phyloP scores from a whole-genome alignment of 2,329 filamentous ascomycete species.

The Hypoxylon sp. region DNA sequence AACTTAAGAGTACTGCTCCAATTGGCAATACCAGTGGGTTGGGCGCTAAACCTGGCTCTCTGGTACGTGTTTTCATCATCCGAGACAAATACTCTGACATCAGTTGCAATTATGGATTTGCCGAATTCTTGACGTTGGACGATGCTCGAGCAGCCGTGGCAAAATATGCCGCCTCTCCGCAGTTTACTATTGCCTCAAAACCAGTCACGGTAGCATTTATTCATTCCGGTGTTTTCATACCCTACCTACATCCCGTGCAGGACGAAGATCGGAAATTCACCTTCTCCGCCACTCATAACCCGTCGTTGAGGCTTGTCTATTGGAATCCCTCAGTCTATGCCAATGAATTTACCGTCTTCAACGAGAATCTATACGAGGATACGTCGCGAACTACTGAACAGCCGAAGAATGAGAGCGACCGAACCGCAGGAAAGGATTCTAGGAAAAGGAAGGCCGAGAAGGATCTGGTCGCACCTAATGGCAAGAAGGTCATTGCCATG shows the following conservation, averaged over 20 bases:
- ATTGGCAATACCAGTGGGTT: slow-evolving; percentile 69
- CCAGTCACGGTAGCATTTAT: slow-evolving; percentile 80
- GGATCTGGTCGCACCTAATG: slow-evolving; percentile 53
- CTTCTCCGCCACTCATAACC: slow-evolving; percentile 78
- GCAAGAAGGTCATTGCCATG: slow-evolving; percentile 67
- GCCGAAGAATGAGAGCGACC: slow-evolving; percentile 53
- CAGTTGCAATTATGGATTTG: slow-evolving; percentile 86
- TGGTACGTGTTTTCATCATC: slow-evolving; percentile 82
- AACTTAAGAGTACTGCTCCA: slow-evolving; percentile 71
- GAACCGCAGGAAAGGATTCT: slow-evolving; percentile 50
- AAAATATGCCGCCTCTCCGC: slow-evolving; percentile 78
- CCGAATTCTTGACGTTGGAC: slow-evolving; percentile 81
- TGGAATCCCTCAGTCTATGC: slow-evolving; percentile 82
- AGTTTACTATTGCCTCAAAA: slow-evolving; percentile 82
- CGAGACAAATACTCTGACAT: slow-evolving; percentile 78
- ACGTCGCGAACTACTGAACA: slow-evolving; percentile 57
- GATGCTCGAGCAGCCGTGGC: slow-evolving; percentile 81
- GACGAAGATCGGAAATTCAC: slow-evolving; percentile 72
- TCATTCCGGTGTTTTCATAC: slow-evolving; percentile 87
- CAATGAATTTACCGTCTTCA: slow-evolving; percentile 72
- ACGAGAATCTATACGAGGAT: slow-evolving; percentile 59
- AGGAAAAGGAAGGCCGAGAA: slow-evolving; percentile 64
- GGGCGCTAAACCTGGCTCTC: slow-evolving; percentile 79
- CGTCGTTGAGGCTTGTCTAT: slow-evolving; percentile 76
- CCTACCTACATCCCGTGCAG: slow-evolving; percentile 71